phyloP scores from a whole-genome alignment of 768 basidiomycete genomes.

The Lentinula boryana region DNA sequence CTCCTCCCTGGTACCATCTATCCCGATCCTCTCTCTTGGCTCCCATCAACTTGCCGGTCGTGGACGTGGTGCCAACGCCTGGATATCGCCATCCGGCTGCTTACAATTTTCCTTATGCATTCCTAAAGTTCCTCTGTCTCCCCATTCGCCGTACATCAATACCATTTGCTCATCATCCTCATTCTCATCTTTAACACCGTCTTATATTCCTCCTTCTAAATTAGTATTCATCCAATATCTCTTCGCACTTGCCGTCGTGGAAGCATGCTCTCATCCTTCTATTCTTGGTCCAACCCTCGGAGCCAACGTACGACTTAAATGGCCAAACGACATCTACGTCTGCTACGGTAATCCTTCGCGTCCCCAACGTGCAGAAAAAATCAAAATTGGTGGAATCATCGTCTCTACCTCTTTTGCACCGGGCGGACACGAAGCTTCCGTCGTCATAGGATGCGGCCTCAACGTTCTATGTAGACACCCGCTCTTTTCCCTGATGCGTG shows the following conservation, averaged over 20 bases:
- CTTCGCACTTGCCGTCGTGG: conserved; percentile 82
- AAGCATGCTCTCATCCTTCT: conserved; percentile 62
- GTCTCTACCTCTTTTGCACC: conserved; percentile 29
- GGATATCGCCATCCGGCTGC: conserved; percentile 90
- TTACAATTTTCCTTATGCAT: conserved; percentile 72
- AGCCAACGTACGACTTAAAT: conserved; percentile 72
- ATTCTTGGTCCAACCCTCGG: conserved; percentile 46
- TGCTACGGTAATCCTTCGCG: conserved; percentile 29
- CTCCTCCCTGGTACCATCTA: conserved; percentile 60
- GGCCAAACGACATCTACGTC: conserved; percentile 96
- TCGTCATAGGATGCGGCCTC: conserved; percentile 59
- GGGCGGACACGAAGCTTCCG: conserved; percentile 35
- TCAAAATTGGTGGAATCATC: conserved; percentile 88
- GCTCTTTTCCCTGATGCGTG: conserved; percentile 67
- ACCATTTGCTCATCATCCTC: conserved; percentile 91
- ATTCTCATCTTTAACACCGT: conserved; percentile 77
- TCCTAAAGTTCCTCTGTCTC: background rate
- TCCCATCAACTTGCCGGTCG: conserved; percentile 84
- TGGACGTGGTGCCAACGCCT: conserved; percentile 83
- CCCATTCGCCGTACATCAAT: background rate
- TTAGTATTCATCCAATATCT: conserved; percentile 95
- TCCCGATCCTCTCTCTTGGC: conserved; percentile 65
- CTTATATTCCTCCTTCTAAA: conserved; percentile 48
- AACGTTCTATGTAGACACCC: conserved; percentile 83
- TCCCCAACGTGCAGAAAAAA: conserved; percentile 38